A percentile compares a stretch with the other conserved stretches of the same genome.
Evolutionary conservation across 2,329 filamentous ascomycete species (phyloP).

Genomic region (Pseudogymnoascus sp.): DNA sequence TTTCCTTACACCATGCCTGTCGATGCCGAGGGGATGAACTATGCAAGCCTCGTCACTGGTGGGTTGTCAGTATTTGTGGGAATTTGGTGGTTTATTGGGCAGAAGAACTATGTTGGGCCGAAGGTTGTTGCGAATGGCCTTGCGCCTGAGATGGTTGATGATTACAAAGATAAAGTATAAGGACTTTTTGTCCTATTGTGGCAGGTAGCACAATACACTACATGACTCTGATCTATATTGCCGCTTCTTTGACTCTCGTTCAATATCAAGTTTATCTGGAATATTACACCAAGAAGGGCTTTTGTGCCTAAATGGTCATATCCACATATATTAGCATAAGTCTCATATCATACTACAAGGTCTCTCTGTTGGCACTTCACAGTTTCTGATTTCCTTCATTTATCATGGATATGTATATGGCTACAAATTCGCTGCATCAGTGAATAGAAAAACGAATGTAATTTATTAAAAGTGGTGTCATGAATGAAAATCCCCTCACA

Average conservation of each 20-base stretch:
- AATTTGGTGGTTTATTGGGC: constrained; percentile 36
- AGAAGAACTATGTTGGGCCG: constrained; percentile 23
- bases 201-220: neutral
- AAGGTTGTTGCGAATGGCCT: constrained; percentile 7
- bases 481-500: neutral
- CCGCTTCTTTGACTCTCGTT: too few relatives aligned
- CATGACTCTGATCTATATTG: too few relatives aligned
- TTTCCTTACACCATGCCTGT: constrained; percentile 47
- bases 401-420: neutral
- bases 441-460: neutral
- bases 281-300: too few relatives aligned
- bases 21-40: constrained; percentile 47
- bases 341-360: too few relatives aligned
- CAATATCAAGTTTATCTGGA: too few relatives aligned
- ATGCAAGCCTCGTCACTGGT: constrained; percentile 39
- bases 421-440: neutral
- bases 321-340: too few relatives aligned
- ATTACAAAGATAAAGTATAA: neutral
- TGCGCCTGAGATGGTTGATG: neutral
- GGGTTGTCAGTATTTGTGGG: constrained; percentile 35
- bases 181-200: neutral
- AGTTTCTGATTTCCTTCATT: too few relatives aligned
- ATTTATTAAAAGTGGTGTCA: neutral
- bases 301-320: too few relatives aligned
- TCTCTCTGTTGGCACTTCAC: too few relatives aligned